Evolutionary conservation across 345 rosid genomes (phyloP).

Genomic region (Populus euphratica): DNA sequence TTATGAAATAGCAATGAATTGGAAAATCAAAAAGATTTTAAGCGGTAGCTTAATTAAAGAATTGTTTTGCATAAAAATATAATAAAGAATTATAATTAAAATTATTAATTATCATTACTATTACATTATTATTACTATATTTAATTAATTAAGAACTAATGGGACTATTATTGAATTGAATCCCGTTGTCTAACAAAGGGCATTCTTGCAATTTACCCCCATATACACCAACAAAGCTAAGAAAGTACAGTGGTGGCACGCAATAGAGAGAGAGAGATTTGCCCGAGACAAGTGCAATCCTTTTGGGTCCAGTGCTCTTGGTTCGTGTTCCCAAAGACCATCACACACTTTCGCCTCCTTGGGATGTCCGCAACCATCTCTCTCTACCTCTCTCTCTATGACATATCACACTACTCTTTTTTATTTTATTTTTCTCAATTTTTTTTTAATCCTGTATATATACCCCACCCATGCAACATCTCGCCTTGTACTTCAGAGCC

Average conservation of each 20-base stretch:
- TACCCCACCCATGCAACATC: slow-evolving; percentile 40
- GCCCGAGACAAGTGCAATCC: slow-evolving; percentile 25
- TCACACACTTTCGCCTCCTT: slow-evolving; percentile 33
- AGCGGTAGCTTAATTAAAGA: no score
- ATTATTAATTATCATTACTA: no score
- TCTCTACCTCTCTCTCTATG: slow-evolving; percentile 7
- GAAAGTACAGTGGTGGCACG: background rate
- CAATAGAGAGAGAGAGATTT: background rate
- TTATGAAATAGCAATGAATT: no score
- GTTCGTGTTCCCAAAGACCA: slow-evolving; percentile 41
- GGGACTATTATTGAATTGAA: background rate
- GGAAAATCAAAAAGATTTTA: no score
- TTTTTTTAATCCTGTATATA: slow-evolving; percentile 35
- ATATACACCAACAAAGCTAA: background rate
- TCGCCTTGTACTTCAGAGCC: slow-evolving; percentile 11
- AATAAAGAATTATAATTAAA: no score
- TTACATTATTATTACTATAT: background rate
- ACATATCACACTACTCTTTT: background rate
- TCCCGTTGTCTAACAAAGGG: background rate
- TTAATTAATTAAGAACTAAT: background rate
- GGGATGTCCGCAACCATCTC: slow-evolving; percentile 59
- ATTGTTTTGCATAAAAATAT: no score
- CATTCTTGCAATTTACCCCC: background rate
- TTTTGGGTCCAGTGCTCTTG: slow-evolving; percentile 42
- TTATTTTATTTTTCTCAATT: background rate